phyloP scores from a whole-genome alignment of 495 filamentous ascomycete genomes.

The Trichoderma orchidacearum region DNA sequence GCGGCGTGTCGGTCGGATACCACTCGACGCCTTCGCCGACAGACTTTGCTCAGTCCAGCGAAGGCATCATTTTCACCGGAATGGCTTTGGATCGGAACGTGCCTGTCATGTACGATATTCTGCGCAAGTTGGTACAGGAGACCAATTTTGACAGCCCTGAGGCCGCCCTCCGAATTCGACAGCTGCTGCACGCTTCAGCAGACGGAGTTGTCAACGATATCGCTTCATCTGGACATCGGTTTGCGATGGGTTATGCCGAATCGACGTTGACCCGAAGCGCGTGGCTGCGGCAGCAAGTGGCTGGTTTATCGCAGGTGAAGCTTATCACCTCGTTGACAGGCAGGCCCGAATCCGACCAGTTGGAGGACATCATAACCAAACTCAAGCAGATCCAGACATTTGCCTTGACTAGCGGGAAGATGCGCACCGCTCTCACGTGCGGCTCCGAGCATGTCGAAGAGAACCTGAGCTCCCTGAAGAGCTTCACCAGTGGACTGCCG shows the following conservation, averaged over 20 bases:
- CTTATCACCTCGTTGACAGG: conserved; percentile 52
- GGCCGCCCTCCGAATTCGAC: conserved; percentile 66
- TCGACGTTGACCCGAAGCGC: conserved; percentile 61
- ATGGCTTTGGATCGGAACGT: conserved; percentile 83
- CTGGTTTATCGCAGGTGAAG: conserved; percentile 76
- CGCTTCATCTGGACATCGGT: conserved; percentile 75
- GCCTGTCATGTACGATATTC: conserved; percentile 75
- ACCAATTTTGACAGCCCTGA: conserved; percentile 78
- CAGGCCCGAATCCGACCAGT: conserved; percentile 41
- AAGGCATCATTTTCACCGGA: conserved; percentile 73
- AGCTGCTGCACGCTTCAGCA: conserved; percentile 70
- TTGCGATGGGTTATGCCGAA: conserved; percentile 68
- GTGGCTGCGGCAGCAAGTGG: conserved; percentile 63
- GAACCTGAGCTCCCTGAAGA: conserved; percentile 61
- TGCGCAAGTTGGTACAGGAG: conserved; percentile 66
- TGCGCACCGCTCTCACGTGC: conserved; percentile 82
- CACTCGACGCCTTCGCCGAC: conserved; percentile 62
- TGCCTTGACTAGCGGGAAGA: conserved; percentile 43
- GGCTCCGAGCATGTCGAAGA: conserved; percentile 48
- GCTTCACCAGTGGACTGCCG: conserved; percentile 53
- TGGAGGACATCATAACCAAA: conserved; percentile 67
- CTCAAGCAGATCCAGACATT: conserved; percentile 75
- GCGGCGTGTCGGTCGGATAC: conserved; percentile 73
- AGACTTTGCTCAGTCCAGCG: conserved; percentile 52
- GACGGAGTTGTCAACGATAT: conserved; percentile 87